Evolutionary conservation across 2,329 filamentous ascomycete genomes (phyloP).

Genomic region (Phaeophleospora eucalypticola): DNA sequence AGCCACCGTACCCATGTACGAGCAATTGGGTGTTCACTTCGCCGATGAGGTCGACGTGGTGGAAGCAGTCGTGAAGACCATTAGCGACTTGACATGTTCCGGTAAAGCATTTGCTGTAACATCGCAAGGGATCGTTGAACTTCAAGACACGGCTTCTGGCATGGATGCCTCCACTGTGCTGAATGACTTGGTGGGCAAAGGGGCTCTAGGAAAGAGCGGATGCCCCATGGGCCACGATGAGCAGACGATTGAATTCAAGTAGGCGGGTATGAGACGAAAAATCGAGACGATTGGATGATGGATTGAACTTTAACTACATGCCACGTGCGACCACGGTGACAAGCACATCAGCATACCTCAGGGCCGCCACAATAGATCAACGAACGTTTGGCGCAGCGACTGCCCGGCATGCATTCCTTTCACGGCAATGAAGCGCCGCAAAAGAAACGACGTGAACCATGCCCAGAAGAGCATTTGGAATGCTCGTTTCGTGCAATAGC

Average conservation of each 20-base stretch:
- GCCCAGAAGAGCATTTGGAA: not conserved
- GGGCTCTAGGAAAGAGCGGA: not conserved
- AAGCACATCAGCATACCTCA: not conserved
- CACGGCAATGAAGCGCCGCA: not conserved
- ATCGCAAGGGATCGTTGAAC: not conserved
- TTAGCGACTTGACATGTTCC: not conserved
- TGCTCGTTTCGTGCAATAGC: not conserved
- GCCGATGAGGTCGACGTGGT: not conserved
- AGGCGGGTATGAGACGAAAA: not conserved
- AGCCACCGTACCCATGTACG: not conserved
- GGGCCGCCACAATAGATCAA: not conserved
- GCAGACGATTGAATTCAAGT: not conserved
- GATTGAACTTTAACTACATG: too few species aligned
- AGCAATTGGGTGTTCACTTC: not conserved
- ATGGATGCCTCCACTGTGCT: not conserved
- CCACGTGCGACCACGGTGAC: too few species aligned
- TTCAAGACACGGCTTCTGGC: not conserved
- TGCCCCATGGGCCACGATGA: not conserved
- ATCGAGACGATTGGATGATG: too few species aligned
- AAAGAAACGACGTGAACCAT: not conserved
- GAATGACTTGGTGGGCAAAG: not conserved
- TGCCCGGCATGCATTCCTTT: not conserved
- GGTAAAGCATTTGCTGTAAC: not conserved
- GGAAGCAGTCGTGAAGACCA: not conserved
- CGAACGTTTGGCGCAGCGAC: not conserved